Percentiles rank a stretch among this genome's conserved stretches.
These are phyloP conservation scores for Adiantum capillusveneris DNA, from an alignment of 75 land plant species.

Conservation along the genomic window DNA sequence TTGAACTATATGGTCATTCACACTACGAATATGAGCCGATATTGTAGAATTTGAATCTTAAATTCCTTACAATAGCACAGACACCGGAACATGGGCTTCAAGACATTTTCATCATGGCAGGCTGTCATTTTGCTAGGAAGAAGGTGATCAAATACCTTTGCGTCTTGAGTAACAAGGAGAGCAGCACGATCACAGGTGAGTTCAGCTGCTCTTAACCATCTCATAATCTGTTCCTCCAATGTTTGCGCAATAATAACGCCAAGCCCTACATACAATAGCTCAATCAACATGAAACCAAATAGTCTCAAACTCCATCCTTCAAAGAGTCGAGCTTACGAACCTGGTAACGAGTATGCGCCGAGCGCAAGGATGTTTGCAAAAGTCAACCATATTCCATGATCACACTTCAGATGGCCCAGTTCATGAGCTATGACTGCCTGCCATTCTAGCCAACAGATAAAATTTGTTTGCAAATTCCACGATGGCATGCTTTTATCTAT, in stretches of 20 bases:
- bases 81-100: no score
- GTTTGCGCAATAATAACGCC: constrained; percentile 58
- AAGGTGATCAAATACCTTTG: constrained; percentile 55
- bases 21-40: no score
- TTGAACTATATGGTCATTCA: no score
- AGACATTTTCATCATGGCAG: no score
- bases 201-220: constrained; percentile 85
- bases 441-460: background rate
- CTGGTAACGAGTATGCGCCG: constrained; percentile 73
- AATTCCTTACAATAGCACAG: no score
- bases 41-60: no score
- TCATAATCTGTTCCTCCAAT: constrained; percentile 67
- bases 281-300: background rate
- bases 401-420: constrained; percentile 85
- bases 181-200: constrained; percentile 90
- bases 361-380: constrained; percentile 76
- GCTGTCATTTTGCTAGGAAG: no score
- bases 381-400: constrained; percentile 92
- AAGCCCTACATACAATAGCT: constrained; percentile 35
- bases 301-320: no score
- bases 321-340: constrained; percentile 20
- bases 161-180: constrained; percentile 83
- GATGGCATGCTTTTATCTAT: no score
- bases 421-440: constrained; percentile 97
- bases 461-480: no score